Base-by-base conservation (phyloP, 257 asterid genomes). In the Solanum lycopersicoides region DNA sequence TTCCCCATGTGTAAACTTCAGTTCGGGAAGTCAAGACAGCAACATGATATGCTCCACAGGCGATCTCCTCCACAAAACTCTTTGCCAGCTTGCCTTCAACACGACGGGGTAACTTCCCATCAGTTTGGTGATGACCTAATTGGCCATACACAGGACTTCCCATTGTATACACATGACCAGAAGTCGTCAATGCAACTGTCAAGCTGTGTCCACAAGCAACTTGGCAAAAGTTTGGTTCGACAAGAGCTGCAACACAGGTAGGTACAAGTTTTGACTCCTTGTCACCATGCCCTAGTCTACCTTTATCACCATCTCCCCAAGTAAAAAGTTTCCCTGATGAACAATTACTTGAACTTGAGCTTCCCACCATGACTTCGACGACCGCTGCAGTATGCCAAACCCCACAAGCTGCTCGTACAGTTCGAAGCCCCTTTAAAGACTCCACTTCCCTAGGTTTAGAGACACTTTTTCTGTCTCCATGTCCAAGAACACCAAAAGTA, bases 381-480 rank as follows among this genome's bases (percentile, higher is more conserved):
- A 96, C 98, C 15, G 99, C 99, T 90, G 99, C 99, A 88, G 98
- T 94, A 89, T 96, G 99, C 99, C 99, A 96, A 89, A 93, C 98
- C 85, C 99, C 99, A 65, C 99, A 96, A 23, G 99, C 92, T 45
- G 96, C 98, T 87, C 97, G 92, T 87, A 96, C 98, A 35, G 98
- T 95, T 35, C 98, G 96, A 63, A 95, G 95, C 66, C 99, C 99
- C 94, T 95, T 96, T 60, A 96, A 93, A 73, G 98, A 94, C 89
- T 94, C 98, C 86, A 96, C 98, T 93, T 96, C 99, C 90, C 96
- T 92, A 59, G 98, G 99, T 87, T 88, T 90, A 72, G 91, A 90
- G 89, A 93, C 93, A 89, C 95, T 93, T 92, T 76, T 92, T 88
- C 94, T 90, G 89, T 96, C 96, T 69, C 99, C 99, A 88, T 96